phyloP scores from a whole-genome alignment of 225 moss, liverwort and hornwort species.

The Pseudisothecium myosuroides region DNA sequence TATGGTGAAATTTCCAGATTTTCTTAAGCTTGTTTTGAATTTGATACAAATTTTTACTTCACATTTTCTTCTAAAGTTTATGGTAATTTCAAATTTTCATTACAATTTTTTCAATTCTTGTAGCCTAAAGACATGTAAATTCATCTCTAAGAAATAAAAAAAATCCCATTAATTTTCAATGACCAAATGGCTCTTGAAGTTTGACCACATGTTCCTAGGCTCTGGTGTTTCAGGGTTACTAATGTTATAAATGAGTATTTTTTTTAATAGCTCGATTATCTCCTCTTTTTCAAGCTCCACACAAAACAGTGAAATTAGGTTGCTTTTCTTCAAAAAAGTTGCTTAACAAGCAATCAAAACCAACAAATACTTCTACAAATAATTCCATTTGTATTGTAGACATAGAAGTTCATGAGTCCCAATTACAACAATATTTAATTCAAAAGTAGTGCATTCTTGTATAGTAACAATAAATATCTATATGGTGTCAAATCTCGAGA shows the following conservation, averaged over 20 bases:
- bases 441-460: neutral
- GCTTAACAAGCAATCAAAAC: neutral
- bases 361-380: neutral
- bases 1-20: no score
- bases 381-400: neutral
- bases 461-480: neutral
- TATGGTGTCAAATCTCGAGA: neutral
- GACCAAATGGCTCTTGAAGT: neutral
- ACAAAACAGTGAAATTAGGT: neutral
- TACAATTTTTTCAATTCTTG: accelerated
- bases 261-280: neutral
- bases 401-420: neutral
- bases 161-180: neutral
- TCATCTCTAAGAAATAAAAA: neutral
- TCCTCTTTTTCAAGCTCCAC: neutral
- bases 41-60: neutral
- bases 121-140: accelerated
- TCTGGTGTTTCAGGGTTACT: accelerated
- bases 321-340: accelerated
- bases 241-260: neutral
- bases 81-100: neutral
- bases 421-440: neutral
- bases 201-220: neutral
- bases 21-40: neutral
- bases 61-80: neutral